Conservation (phyloP, 1,139 yeast species). For the Candida sojae region DNA sequence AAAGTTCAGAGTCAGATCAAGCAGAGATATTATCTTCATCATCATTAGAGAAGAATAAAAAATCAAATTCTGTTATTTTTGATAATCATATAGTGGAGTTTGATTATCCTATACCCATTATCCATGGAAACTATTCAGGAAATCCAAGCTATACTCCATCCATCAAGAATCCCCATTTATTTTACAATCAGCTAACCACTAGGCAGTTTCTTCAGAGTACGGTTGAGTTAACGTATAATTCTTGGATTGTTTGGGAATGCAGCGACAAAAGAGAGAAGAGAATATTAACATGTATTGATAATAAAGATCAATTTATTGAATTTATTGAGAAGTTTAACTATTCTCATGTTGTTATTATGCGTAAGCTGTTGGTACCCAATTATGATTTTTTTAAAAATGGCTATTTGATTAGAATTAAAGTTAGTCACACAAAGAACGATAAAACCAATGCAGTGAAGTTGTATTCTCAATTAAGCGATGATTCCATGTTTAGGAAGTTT, state of each 20-base stretch:
- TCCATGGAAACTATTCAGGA: conserved; percentile 13
- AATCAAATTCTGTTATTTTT: conserved; percentile 1
- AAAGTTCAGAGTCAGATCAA: conserved; percentile 5
- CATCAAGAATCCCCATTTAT: conserved; percentile 6
- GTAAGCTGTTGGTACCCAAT: conserved; percentile 11
- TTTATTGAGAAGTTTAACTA: conserved; percentile 7
- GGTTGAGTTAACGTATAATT: conserved; percentile 10
- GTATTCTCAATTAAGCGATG: conserved; percentile 8
- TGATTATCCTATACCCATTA: conserved; percentile 12
- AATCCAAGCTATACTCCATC: conserved; percentile 8
- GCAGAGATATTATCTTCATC: conserved; percentile 10
- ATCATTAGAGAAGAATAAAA: conserved; percentile 3
- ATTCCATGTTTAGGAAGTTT: conserved; percentile 6
- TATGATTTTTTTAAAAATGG: conserved; percentile 12
- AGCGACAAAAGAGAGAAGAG: conserved; percentile 7
- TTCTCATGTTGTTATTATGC: conserved; percentile 9
- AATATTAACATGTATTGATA: conserved; percentile 8
- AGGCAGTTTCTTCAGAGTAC: conserved; percentile 4
- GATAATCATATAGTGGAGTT: conserved; percentile 3
- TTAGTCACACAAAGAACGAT: background rate
- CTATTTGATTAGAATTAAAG: conserved; percentile 12
- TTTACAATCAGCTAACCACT: conserved; percentile 3
- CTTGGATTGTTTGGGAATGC: conserved; percentile 13
- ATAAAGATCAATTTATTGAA: conserved; percentile 8
- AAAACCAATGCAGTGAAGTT: background rate